phyloP scores from a whole-genome alignment of 345 rosid species.

The Corymbia maculata region DNA sequence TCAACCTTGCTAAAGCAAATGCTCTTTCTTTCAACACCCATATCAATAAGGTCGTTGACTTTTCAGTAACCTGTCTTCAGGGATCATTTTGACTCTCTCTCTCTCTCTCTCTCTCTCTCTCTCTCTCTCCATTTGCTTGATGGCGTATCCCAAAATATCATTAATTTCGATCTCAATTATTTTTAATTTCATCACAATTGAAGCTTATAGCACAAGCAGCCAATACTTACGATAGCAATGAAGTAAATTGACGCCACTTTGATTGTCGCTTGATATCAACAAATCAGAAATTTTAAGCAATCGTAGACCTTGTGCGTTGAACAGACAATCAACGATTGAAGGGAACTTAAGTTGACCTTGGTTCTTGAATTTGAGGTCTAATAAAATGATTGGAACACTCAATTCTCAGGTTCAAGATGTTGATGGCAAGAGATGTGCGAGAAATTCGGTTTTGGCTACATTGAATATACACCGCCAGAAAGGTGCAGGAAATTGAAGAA shows the following conservation, averaged over 20 bases:
- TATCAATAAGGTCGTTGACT: neutral
- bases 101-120: too few species aligned
- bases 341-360: neutral
- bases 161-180: neutral
- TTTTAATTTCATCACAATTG: neutral
- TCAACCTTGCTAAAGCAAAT: neutral
- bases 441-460: neutral
- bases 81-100: too few species aligned
- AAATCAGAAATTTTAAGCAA: neutral
- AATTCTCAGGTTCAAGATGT: neutral
- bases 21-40: neutral
- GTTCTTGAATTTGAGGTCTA: neutral
- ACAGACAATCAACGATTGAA: neutral
- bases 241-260: neutral
- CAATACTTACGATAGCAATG: neutral
- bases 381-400: neutral
- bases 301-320: neutral
- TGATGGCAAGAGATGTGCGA: neutral
- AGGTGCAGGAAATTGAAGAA: neutral
- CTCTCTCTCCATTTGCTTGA: neutral
- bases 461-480: neutral
- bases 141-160: too few species aligned
- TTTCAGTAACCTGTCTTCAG: neutral
- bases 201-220: neutral
- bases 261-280: neutral